phyloP scores from a whole-genome alignment of 116 monocot genomes.

The Phalaenopsis hybrid region DNA sequence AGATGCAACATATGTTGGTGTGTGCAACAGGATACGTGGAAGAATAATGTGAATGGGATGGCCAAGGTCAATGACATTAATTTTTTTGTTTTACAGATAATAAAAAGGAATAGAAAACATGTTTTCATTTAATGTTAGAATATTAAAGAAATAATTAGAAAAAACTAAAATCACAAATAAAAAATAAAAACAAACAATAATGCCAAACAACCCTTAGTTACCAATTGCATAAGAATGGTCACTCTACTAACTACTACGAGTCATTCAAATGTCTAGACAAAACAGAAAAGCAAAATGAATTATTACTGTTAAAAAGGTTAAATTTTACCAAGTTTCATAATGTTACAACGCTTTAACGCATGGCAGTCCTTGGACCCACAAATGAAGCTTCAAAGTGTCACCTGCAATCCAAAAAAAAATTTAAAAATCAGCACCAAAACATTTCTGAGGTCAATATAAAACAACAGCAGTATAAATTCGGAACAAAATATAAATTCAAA shows the following conservation, averaged over 20 bases:
- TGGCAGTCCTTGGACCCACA: background rate
- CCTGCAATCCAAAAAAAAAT: background rate
- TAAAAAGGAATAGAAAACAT: no score
- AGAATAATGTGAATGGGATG: no score
- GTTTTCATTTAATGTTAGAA: no score
- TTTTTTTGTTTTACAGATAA: no score
- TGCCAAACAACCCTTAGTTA: background rate
- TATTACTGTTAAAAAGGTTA: background rate
- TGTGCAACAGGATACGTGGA: no score
- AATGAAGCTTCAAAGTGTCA: background rate
- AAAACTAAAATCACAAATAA: no score
- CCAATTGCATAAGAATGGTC: background rate
- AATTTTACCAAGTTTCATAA: constrained; percentile 1
- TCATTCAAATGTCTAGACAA: background rate
- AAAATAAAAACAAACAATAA: no score
- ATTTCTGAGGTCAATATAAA: background rate
- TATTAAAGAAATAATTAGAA: no score
- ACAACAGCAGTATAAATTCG: background rate
- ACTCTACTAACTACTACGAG: background rate
- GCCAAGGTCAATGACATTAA: no score
- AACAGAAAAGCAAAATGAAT: background rate
- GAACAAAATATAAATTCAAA: background rate
- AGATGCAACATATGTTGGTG: no score
- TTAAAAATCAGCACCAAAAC: background rate
- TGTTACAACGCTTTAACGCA: background rate